These are phyloP conservation scores for Nicotiana rustica DNA, from an alignment of 305 asterid genomes.

Conservation along the genomic window DNA sequence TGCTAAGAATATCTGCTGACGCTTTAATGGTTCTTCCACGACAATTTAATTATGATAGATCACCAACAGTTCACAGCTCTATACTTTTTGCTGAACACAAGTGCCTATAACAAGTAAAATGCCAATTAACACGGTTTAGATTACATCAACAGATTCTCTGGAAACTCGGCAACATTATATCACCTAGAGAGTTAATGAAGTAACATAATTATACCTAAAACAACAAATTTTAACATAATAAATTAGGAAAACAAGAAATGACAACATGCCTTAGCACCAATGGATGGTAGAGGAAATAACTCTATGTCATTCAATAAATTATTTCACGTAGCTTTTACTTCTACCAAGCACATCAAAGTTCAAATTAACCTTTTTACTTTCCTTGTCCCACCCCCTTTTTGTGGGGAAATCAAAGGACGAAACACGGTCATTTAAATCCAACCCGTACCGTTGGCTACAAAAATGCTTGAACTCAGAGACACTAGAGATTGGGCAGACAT, in stretches of 20 bases:
- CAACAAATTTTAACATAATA: background rate
- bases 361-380: background rate
- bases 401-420: background rate
- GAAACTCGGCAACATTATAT: background rate
- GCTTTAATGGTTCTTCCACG: background rate
- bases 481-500: background rate
- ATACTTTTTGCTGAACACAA: background rate
- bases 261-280: background rate
- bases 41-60: background rate
- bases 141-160: background rate
- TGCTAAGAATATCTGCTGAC: background rate
- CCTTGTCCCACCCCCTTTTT: background rate
- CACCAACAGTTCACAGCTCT: background rate
- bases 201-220: background rate
- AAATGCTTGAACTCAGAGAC: background rate
- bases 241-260: background rate
- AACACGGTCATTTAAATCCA: background rate
- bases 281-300: background rate
- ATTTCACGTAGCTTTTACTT: background rate
- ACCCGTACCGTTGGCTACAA: background rate
- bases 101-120: conserved; percentile 2
- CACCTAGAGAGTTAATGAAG: background rate
- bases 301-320: background rate
- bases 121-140: background rate
- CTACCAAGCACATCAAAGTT: background rate